Conservation (phyloP, 768 basidiomycete species). For the Auriscalpium microsporum region DNA sequence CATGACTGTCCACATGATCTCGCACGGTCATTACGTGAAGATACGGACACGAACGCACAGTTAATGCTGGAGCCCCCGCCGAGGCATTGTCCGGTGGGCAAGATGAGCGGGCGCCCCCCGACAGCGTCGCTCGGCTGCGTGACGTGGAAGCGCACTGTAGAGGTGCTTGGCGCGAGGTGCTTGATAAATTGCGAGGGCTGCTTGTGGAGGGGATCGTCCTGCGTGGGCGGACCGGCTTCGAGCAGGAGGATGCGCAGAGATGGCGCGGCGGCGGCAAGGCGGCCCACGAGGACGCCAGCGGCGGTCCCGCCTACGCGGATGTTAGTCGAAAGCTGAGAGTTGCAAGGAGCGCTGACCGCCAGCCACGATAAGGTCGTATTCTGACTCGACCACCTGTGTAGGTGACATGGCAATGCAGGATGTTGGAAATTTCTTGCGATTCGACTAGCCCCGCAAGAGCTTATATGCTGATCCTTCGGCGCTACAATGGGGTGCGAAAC, state of each 20-base stretch:
- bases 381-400: not conserved
- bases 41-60: constrained; percentile 27
- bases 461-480: too few relatives aligned
- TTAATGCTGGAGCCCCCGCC: constrained; percentile 60
- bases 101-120: constrained; percentile 34
- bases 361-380: constrained; percentile 2
- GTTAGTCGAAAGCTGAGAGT: too few relatives aligned
- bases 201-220: constrained; percentile 35
- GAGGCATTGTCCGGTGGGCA: constrained; percentile 39
- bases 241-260: constrained; percentile 48
- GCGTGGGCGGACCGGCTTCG: constrained; percentile 49
- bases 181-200: constrained; percentile 46
- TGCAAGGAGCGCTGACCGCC: too few relatives aligned
- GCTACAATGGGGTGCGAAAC: too few relatives aligned
- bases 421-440: too few relatives aligned
- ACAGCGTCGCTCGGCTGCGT: constrained; percentile 33
- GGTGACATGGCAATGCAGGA: not conserved
- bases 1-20: constrained; percentile 20
- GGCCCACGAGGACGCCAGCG: constrained; percentile 48
- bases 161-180: constrained; percentile 31
- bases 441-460: too few relatives aligned
- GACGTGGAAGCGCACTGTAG: constrained; percentile 35
- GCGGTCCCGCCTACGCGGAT: constrained; percentile 34
- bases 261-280: constrained; percentile 46
- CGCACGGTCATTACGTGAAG: constrained; percentile 17